Evolutionary conservation across 768 basidiomycete species (phyloP), one percentile per base, ranked within the genome.

Genomic region (Tricholoma saponaceum): DNA sequence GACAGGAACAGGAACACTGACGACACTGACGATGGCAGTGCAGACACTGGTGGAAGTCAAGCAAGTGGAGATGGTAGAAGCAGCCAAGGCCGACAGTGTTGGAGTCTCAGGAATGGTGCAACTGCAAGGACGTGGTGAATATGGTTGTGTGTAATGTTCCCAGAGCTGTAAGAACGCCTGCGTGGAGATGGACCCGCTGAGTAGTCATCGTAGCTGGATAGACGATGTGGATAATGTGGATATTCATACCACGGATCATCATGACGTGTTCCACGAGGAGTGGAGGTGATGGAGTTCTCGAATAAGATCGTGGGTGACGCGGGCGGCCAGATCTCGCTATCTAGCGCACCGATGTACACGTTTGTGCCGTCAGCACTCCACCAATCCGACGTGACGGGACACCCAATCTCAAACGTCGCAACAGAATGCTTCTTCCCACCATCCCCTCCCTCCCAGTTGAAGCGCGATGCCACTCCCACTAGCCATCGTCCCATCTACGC

Each of bases 301-400:
- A n/a, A n/a, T n/a, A n/a, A n/a, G n/a, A n/a, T n/a, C n/a, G n/a
- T n/a, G n/a, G n/a, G n/a, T n/a, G n/a, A n/a, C n/a, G n/a, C n/a
- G n/a, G n/a, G n/a, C n/a, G n/a, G n/a, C n/a, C n/a, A n/a, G n/a
- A 99, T 88, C 70, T 94, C 93, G 63, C 98, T 99, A 73, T 99
- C 96, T 65, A 98, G 72, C 13, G 91, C 94, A 4, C 89, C 95
- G 16, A 92, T 83, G 62, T 92, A 99, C 33, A 97, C 80, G 58
- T 84, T 89, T 58, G 89, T 81, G 1, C 93, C 97, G 67, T 99
- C 97, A 18, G 84, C 85, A 69, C 90, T 89, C 95, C 91, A 98
- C 64, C 87, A 89, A 0, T 95, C 95, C 1, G 89, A 80, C 13
- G 96, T 99, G 28, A 94, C 90, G 0, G 97, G 95, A 67, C 90